phyloP scores from a whole-genome alignment of 2,329 filamentous ascomycete genomes.

The Fusarium sp. region DNA sequence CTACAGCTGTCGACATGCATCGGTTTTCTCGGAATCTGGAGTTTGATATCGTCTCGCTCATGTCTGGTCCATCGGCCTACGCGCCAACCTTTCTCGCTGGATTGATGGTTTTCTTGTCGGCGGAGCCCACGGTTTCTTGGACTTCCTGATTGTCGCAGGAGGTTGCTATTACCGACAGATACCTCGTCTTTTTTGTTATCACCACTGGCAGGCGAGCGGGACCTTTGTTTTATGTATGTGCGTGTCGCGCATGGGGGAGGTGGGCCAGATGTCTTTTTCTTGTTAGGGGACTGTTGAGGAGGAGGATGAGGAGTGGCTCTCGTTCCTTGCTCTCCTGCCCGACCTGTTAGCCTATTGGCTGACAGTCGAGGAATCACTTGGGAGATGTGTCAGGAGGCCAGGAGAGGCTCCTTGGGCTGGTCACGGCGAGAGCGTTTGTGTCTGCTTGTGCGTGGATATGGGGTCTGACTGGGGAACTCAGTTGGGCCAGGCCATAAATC shows the following conservation, averaged over 20 bases:
- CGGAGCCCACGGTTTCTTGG: slow-evolving; percentile 37
- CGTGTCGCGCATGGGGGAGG: slow-evolving; percentile 50
- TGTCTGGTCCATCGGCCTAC: slow-evolving; percentile 49
- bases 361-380: slow-evolving; percentile 49
- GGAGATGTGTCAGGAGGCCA: slow-evolving; percentile 39
- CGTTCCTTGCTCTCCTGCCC: slow-evolving; percentile 42
- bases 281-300: slow-evolving; percentile 43
- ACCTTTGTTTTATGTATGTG: slow-evolving; percentile 55
- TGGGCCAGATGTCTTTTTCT: slow-evolving; percentile 51
- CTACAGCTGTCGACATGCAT: slow-evolving; percentile 53
- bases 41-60: slow-evolving; percentile 57
- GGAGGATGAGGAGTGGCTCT: slow-evolving; percentile 46
- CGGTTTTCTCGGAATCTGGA: slow-evolving; percentile 58
- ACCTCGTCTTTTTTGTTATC: slow-evolving; percentile 50
- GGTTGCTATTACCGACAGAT: slow-evolving; percentile 43
- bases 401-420: slow-evolving; percentile 41
- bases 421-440: slow-evolving; percentile 43
- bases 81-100: slow-evolving; percentile 45
- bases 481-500: slow-evolving; percentile 61
- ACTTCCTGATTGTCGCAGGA: slow-evolving; percentile 36
- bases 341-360: slow-evolving; percentile 46
- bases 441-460: slow-evolving; percentile 47
- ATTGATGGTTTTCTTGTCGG: slow-evolving; percentile 48
- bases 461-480: slow-evolving; percentile 42
- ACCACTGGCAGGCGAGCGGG: slow-evolving; percentile 52